Conservation (phyloP, 768 basidiomycete species). For the Termitomyces sp. region DNA sequence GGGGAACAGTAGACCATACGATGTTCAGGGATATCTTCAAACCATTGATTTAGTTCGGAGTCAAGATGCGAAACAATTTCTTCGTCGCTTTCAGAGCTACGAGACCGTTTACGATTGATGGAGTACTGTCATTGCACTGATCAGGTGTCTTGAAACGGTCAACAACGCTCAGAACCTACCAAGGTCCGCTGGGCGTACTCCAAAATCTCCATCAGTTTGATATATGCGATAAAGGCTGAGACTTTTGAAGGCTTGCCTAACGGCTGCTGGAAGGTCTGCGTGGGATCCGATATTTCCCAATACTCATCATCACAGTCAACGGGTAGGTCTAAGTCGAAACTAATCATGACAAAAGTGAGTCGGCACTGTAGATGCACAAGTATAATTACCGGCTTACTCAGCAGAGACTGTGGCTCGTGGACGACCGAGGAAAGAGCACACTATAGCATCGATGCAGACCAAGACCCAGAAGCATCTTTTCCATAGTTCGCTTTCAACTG, state of each 20-base stretch:
- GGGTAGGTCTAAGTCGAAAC: slow-evolving; percentile 66
- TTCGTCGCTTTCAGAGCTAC: slow-evolving; percentile 26
- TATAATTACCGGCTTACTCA: slow-evolving; percentile 9
- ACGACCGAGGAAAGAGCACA: slow-evolving; percentile 15
- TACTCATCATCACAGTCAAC: slow-evolving; percentile 64
- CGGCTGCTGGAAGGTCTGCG: slow-evolving; percentile 58
- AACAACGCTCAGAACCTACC: slow-evolving; percentile 25
- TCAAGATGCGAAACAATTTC: slow-evolving; percentile 68
- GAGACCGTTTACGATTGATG: slow-evolving; percentile 8
- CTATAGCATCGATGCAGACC: slow-evolving; percentile 15
- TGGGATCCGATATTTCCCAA: slow-evolving; percentile 49
- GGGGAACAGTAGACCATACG: slow-evolving; percentile 41
- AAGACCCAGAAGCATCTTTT: slow-evolving; percentile 47
- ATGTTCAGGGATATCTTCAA: slow-evolving; percentile 59
- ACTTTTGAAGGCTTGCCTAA: slow-evolving; percentile 46
- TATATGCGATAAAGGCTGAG: slow-evolving; percentile 45
- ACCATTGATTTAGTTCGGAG: slow-evolving; percentile 71
- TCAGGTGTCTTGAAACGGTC: background rate
- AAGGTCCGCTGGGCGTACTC: slow-evolving; percentile 60
- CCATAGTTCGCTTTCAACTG: slow-evolving; percentile 53
- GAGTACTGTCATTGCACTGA: slow-evolving; percentile 7
- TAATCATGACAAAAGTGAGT: slow-evolving; percentile 18
- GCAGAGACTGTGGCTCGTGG: slow-evolving; percentile 14
- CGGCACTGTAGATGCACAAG: background rate
- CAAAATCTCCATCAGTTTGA: slow-evolving; percentile 56